Conservation (phyloP, 2,329 filamentous ascomycete genomes). For the Daldinia sp. region DNA sequence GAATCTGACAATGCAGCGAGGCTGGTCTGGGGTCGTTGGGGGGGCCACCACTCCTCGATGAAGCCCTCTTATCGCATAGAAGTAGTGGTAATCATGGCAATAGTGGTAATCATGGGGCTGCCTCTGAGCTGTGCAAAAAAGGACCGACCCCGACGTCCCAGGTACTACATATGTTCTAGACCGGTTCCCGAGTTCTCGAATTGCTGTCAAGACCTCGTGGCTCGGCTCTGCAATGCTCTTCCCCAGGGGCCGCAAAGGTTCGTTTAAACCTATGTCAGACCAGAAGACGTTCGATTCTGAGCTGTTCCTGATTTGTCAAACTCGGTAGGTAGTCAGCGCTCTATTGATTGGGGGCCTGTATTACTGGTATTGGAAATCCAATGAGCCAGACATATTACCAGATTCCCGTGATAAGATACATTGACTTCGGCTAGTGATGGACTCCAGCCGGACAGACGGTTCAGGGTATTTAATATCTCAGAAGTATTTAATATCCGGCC, state of each 20-base stretch:
- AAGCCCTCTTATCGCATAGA: conserved; percentile 33
- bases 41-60: conserved; percentile 23
- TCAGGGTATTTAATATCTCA: conserved; percentile 41
- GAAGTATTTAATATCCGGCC: conserved; percentile 42
- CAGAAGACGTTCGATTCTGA: conserved; percentile 43
- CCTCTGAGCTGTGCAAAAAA: conserved; percentile 32
- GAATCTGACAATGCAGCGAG: conserved; percentile 35
- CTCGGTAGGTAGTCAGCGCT: conserved; percentile 35
- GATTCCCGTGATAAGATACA: conserved; percentile 35
- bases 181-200: conserved; percentile 33
- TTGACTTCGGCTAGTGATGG: conserved; percentile 28
- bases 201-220: conserved; percentile 34
- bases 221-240: conserved; percentile 26
- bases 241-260: conserved; percentile 35
- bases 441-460: conserved; percentile 32
- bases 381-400: conserved; percentile 19
- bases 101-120: conserved; percentile 24
- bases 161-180: conserved; percentile 39
- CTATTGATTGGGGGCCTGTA: conserved; percentile 28
- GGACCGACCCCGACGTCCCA: conserved; percentile 39
- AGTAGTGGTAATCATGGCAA: conserved; percentile 17
- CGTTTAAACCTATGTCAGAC: conserved; percentile 38
- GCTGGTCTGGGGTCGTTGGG: conserved; percentile 24
- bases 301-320: conserved; percentile 29
- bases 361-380: conserved; percentile 11